Conservation (phyloP, 108 stramenopile species). For the Schizochytrium sp. region DNA sequence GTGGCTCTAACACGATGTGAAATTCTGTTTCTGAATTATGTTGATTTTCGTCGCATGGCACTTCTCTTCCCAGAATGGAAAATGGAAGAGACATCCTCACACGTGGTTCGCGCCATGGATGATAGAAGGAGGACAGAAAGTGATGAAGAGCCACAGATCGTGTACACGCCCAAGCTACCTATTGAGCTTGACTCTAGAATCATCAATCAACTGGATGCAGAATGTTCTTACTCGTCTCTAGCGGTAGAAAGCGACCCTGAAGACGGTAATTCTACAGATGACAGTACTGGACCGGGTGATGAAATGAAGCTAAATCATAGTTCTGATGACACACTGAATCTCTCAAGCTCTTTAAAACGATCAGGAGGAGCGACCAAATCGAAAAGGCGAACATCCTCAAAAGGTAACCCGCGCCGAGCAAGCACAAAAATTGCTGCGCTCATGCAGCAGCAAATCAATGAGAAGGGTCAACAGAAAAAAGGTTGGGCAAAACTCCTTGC, state of each 20-base stretch:
- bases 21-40: neutral
- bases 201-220: neutral
- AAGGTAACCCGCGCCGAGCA: neutral
- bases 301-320: neutral
- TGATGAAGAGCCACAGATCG: neutral
- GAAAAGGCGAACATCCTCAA: neutral
- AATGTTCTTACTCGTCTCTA: neutral
- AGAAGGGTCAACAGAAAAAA: neutral
- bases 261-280: neutral
- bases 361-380: neutral
- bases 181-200: neutral
- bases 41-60: constrained; percentile 8
- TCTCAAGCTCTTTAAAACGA: neutral
- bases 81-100: neutral
- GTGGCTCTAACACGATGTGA: constrained; percentile 17
- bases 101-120: constrained; percentile 16
- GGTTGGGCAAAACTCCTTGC: neutral
- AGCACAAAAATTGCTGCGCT: constrained; percentile 16
- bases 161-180: neutral
- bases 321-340: too few relatives aligned
- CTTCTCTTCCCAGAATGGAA: constrained; percentile 36
- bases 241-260: neutral
- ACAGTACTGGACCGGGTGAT: neutral
- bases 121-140: neutral
- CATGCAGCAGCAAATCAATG: neutral